Conservation (phyloP, 2,329 filamentous ascomycete species). For the Colletotrichum eremochloae region DNA sequence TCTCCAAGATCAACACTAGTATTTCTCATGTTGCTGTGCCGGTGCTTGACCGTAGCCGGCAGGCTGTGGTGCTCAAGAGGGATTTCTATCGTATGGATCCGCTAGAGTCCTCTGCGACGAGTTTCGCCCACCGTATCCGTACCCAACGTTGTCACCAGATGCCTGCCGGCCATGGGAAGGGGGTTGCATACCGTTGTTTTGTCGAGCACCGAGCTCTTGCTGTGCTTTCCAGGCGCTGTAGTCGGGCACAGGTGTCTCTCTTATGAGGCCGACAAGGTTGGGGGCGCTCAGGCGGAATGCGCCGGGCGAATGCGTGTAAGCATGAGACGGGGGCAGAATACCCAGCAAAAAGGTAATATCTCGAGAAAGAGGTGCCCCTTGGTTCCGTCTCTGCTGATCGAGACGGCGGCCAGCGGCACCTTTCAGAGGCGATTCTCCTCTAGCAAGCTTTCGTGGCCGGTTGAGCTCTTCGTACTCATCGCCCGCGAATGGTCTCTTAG, state of each 20-base stretch:
- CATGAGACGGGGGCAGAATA: constrained; percentile 79
- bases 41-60: constrained; percentile 50
- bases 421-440: constrained; percentile 94
- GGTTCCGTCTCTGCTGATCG: constrained; percentile 79
- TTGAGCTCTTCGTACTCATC: constrained; percentile 82
- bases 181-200: constrained; percentile 53
- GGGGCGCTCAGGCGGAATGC: constrained; percentile 77
- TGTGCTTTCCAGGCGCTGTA: constrained; percentile 66
- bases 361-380: constrained; percentile 78
- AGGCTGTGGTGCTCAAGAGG: constrained; percentile 49
- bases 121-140: constrained; percentile 41
- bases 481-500: constrained; percentile 71
- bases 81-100: constrained; percentile 38
- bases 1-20: constrained; percentile 48
- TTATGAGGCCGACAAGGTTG: constrained; percentile 80
- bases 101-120: constrained; percentile 52
- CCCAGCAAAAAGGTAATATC: constrained; percentile 75
- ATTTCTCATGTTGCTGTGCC: constrained; percentile 54
- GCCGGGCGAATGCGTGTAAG: constrained; percentile 81
- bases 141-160: constrained; percentile 58
- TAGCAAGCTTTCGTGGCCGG: constrained; percentile 86
- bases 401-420: constrained; percentile 87
- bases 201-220: constrained; percentile 47
- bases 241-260: constrained; percentile 75
- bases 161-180: constrained; percentile 56